Evolutionary conservation across 2,329 filamentous ascomycete species (phyloP), one percentile per base, ranked within the genome.

Genomic region (Lasiodiplodia citricola): DNA sequence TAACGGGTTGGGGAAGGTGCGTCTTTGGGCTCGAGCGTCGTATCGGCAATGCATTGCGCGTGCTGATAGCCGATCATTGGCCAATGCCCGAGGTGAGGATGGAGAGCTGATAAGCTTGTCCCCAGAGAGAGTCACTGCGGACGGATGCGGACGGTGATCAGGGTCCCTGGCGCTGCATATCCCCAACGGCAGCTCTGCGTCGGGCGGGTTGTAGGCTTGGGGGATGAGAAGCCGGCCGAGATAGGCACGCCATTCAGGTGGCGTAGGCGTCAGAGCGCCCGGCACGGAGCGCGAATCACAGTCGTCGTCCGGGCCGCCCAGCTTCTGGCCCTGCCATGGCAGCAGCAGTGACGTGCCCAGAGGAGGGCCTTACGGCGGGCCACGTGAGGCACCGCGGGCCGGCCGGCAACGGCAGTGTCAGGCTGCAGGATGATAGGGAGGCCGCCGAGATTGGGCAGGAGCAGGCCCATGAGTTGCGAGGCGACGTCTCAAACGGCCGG

Each of bases 1-100:
- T 64, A 64, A 64, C 60, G 60, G 60, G 60, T 64, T 64, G 60
- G 44, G 60, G 60, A 50, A 64, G 60, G 60, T 64, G 60, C 60
- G 44, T 51, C n/a, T 38, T 18, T 18, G 60, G 60, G 60, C 60
- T 50, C 60, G 60, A 64, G 60, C 44, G 44, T 37, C 41, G 60
- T 37, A 37, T 51, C 60, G 44, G 60, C 60, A 52, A 52, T 8
- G n/a, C 4, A 47, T 47, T 37, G 44, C 44, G 21, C 60, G 60
- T 21, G 44, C 21, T 51, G 58, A 64, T 64, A 52, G 60, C 44
- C 60, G 60, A 54, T 64, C 60, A 64, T 25, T 64, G 60, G 60
- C 60, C 60, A 64, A 64, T 64, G 60, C 58, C 41, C 16, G 58
- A 10, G 16, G 23, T 25, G 41, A 18, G 50, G 41, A 62, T 51